phyloP scores from a whole-genome alignment of 208 protist genomes.

The Kentomonas sorsogonicus region DNA sequence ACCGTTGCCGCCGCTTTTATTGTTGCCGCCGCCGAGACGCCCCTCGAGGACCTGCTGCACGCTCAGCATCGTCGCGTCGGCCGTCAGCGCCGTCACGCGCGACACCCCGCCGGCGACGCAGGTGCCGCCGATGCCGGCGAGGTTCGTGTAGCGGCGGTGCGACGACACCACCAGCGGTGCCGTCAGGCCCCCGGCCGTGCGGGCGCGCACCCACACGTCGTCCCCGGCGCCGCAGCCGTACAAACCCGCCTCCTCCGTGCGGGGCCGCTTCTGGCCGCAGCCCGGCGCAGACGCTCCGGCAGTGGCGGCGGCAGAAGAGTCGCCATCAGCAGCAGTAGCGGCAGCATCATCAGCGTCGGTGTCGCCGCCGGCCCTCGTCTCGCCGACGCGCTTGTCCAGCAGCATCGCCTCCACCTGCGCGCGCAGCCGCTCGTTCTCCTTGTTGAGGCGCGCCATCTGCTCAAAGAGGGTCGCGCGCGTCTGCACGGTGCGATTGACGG shows the following conservation, averaged over 20 bases:
- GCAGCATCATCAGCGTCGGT: no score
- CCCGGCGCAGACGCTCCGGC: no score
- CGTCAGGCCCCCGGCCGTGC: constrained; percentile 23
- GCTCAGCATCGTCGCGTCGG: constrained; percentile 25
- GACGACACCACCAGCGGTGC: constrained; percentile 47
- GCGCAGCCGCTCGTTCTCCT: constrained; percentile 57
- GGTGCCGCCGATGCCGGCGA: constrained; percentile 48
- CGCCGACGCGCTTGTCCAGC: constrained; percentile 14
- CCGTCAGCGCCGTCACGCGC: constrained; percentile 39
- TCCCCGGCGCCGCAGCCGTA: neutral
- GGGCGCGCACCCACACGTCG: constrained; percentile 32
- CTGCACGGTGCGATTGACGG: constrained; percentile 87
- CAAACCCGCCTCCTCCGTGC: neutral
- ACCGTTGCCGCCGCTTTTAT: neutral
- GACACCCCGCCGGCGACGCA: constrained; percentile 50
- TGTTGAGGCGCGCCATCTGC: constrained; percentile 50
- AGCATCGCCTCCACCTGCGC: constrained; percentile 53
- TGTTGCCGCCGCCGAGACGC: neutral
- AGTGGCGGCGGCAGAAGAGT: no score
- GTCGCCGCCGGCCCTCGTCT: no score
- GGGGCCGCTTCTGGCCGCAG: neutral
- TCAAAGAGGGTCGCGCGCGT: constrained; percentile 81
- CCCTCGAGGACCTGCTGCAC: constrained; percentile 17
- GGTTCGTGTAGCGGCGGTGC: constrained; percentile 45
- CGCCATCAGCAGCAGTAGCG: no score